phyloP scores from a whole-genome alignment of 805 yeast species.

The Candida nitratophila region DNA sequence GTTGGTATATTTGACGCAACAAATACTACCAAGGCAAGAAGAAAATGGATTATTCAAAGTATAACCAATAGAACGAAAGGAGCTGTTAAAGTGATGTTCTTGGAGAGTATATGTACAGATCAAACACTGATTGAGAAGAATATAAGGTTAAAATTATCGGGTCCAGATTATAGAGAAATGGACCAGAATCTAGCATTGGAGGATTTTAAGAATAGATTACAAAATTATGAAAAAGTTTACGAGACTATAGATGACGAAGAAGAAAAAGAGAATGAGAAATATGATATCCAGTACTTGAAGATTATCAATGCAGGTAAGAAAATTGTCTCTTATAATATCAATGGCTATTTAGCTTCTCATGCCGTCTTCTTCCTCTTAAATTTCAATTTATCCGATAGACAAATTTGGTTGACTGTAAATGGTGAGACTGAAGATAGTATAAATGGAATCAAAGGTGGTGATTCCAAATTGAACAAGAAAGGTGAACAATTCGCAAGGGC shows the following conservation, averaged over 20 bases:
- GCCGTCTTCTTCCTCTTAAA: slow-evolving; percentile 46
- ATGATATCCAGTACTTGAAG: slow-evolving; percentile 50
- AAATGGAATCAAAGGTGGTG: slow-evolving; percentile 25
- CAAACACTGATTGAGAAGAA: slow-evolving; percentile 73
- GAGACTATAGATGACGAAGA: slow-evolving; percentile 73
- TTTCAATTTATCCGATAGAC: slow-evolving; percentile 29
- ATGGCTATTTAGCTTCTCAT: slow-evolving; percentile 51
- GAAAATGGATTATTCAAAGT: slow-evolving; percentile 32
- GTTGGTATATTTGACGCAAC: slow-evolving; percentile 57
- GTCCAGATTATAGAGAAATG: slow-evolving; percentile 89
- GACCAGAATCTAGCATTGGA: slow-evolving; percentile 70
- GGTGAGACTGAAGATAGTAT: slow-evolving; percentile 26
- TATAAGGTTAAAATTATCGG: slow-evolving; percentile 76
- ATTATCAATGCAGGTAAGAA: slow-evolving; percentile 58
- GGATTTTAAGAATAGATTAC: slow-evolving; percentile 76
- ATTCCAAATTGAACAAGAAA: slow-evolving; percentile 19
- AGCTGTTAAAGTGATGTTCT: slow-evolving; percentile 31
- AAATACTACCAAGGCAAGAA: slow-evolving; percentile 39
- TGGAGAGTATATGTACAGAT: slow-evolving; percentile 83
- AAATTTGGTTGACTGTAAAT: slow-evolving; percentile 28
- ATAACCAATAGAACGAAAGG: slow-evolving; percentile 27
- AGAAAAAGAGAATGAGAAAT: slow-evolving; percentile 35
- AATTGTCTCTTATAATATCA: slow-evolving; percentile 47
- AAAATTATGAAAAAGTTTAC: slow-evolving; percentile 82
- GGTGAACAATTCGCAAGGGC: slow-evolving; percentile 28